Percentiles rank a stretch among this genome's conserved stretches.
Evolutionary conservation across 2,329 filamentous ascomycete genomes (phyloP).

Genomic region (Alternaria hordeiaustralica): DNA sequence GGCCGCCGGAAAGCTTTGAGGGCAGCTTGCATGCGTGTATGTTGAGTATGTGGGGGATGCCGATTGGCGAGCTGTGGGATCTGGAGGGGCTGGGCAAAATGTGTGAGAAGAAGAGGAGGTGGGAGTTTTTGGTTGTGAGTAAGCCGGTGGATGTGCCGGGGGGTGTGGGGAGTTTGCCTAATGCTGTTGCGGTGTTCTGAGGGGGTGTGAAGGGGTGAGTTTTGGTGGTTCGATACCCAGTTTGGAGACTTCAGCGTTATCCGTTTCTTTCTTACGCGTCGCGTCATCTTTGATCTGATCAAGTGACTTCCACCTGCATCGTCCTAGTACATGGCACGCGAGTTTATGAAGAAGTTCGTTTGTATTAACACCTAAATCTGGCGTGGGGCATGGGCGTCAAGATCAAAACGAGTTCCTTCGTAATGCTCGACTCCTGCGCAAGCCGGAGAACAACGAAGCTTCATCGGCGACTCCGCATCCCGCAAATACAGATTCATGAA

Average conservation of each 20-base stretch:
- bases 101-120: conserved; percentile 37
- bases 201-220: background rate
- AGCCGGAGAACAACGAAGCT: background rate
- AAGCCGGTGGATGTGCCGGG: conserved; percentile 50
- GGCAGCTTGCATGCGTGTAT: conserved; percentile 30
- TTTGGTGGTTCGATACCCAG: background rate
- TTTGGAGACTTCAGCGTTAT: background rate
- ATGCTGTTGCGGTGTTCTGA: conserved; percentile 34
- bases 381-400: too few species aligned
- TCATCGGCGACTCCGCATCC: background rate
- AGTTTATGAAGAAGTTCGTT: too few species aligned
- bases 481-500: background rate
- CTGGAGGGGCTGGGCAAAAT: conserved; percentile 37
- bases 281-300: background rate
- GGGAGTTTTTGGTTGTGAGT: conserved; percentile 64
- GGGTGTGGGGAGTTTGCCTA: conserved; percentile 38
- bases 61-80: conserved; percentile 47
- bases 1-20: conserved; percentile 24
- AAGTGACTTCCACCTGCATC: too few species aligned
- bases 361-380: too few species aligned
- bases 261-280: background rate
- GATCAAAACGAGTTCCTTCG: too few species aligned
- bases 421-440: too few species aligned
- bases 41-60: conserved; percentile 41
- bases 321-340: too few species aligned